These are phyloP conservation scores for Glutinoglossum americanum DNA, from an alignment of 495 filamentous ascomycete genomes.

Conservation along the genomic window DNA sequence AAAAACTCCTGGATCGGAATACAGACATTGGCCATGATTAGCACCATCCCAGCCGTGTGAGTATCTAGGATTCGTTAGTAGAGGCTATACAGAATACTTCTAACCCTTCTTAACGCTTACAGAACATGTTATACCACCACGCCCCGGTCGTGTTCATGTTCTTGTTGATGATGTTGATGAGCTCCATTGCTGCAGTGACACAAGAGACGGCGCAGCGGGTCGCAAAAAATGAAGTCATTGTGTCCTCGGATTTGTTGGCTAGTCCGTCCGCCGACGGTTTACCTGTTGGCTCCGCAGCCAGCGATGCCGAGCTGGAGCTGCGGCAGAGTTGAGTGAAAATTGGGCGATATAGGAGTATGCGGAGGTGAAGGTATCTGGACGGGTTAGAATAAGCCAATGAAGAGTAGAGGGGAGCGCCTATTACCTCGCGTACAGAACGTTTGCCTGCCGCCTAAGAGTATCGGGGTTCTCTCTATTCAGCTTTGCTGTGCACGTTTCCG, in stretches of 20 bases:
- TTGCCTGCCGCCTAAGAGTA: constrained; percentile 16
- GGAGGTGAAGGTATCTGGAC: constrained; percentile 22
- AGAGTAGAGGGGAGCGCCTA: neutral
- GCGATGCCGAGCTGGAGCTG: constrained; percentile 3
- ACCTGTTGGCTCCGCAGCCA: neutral
- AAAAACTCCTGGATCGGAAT: neutral
- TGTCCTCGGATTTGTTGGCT: neutral
- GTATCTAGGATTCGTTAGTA: constrained; percentile 3
- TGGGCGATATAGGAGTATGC: constrained; percentile 24
- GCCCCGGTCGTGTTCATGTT: constrained; percentile 6
- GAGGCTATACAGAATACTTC: too few species aligned
- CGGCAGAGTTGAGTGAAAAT: constrained; percentile 25
- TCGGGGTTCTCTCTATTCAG: neutral
- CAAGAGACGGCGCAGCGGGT: constrained; percentile 2
- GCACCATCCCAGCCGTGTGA: constrained; percentile 5
- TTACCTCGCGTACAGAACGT: constrained; percentile 22
- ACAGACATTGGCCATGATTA: neutral
- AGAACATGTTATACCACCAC: constrained; percentile 11
- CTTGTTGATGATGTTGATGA: constrained; percentile 2
- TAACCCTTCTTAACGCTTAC: neutral
- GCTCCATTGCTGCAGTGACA: constrained; percentile 4
- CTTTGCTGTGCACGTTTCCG: neutral
- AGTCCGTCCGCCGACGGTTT: neutral
- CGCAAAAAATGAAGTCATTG: neutral
- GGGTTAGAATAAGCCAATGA: neutral